These are phyloP conservation scores for Hygrocybe coccinea DNA, from an alignment of 768 basidiomycete genomes.

Conservation along the genomic window DNA sequence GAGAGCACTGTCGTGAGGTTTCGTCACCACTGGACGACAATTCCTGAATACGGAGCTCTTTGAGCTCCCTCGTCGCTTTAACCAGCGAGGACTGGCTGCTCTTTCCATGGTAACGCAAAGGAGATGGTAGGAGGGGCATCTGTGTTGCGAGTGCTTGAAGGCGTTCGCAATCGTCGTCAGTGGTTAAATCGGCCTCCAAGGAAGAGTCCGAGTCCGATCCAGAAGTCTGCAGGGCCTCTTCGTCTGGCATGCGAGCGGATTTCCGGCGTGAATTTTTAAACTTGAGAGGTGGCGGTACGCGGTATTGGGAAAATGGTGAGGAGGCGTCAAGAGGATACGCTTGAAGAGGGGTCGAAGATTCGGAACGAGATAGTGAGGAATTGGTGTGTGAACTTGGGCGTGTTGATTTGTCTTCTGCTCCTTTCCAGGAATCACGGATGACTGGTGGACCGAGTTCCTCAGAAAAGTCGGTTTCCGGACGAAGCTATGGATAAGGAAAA, in stretches of 20 bases:
- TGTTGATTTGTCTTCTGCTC: constrained; percentile 6
- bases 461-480: constrained; percentile 58
- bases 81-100: constrained; percentile 56
- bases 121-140: constrained; percentile 22
- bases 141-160: background rate
- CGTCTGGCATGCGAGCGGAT: background rate
- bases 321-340: background rate
- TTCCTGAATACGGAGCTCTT: constrained; percentile 18
- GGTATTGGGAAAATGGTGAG: background rate
- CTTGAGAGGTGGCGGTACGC: background rate
- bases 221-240: background rate
- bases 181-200: background rate
- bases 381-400: background rate
- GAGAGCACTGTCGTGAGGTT: constrained; percentile 5
- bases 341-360: background rate
- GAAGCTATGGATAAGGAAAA: constrained; percentile 33
- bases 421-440: constrained; percentile 61
- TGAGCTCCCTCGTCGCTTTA: constrained; percentile 48
- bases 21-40: background rate
- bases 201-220: background rate
- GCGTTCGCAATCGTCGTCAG: background rate
- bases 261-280: background rate
- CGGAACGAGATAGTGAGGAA: background rate
- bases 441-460: constrained; percentile 59
- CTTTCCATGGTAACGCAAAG: constrained; percentile 56